Conservation (phyloP, 2,329 filamentous ascomycete genomes). For the Podosphaera aphanis region DNA sequence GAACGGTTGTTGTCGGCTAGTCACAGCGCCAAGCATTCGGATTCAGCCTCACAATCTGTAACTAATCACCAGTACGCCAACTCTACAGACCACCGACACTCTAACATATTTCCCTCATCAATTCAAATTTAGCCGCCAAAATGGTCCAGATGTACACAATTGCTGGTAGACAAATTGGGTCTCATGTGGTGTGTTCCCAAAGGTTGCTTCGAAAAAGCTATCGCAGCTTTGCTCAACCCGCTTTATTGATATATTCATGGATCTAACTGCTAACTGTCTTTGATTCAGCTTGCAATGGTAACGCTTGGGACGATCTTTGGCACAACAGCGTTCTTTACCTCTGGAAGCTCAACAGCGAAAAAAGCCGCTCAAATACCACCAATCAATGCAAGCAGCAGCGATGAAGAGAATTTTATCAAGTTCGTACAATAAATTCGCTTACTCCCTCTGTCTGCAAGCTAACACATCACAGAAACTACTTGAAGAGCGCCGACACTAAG, state of each 20-base stretch:
- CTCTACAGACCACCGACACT: not conserved
- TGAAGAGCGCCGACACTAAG: slow-evolving; percentile 8
- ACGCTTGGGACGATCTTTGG: slow-evolving; percentile 11
- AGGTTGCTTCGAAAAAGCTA: not conserved
- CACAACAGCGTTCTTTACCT: slow-evolving; percentile 6
- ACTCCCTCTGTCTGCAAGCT: slow-evolving; percentile 1
- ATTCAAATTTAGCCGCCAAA: slow-evolving; percentile 7
- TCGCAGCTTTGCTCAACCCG: not conserved
- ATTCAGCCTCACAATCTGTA: no score
- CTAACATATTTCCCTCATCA: not conserved
- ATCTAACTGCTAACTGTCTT: slow-evolving; percentile 5
- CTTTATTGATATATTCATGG: not conserved
- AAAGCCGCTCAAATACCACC: slow-evolving; percentile 11
- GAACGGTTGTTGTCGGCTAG: not conserved
- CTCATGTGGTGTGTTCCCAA: slow-evolving; percentile 14
- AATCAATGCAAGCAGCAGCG: slow-evolving; percentile 16
- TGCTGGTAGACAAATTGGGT: slow-evolving; percentile 16
- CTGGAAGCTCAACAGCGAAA: slow-evolving; percentile 10
- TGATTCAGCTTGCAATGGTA: slow-evolving; percentile 14
- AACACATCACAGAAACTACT: slow-evolving; percentile 9
- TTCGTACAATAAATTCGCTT: slow-evolving; percentile 6
- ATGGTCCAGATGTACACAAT: slow-evolving; percentile 16
- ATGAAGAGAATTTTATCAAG: slow-evolving; percentile 18
- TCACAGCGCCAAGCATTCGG: not conserved
- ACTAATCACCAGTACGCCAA: no score